phyloP scores from a whole-genome alignment of 345 rosid species.

The Murraya paniculata region DNA sequence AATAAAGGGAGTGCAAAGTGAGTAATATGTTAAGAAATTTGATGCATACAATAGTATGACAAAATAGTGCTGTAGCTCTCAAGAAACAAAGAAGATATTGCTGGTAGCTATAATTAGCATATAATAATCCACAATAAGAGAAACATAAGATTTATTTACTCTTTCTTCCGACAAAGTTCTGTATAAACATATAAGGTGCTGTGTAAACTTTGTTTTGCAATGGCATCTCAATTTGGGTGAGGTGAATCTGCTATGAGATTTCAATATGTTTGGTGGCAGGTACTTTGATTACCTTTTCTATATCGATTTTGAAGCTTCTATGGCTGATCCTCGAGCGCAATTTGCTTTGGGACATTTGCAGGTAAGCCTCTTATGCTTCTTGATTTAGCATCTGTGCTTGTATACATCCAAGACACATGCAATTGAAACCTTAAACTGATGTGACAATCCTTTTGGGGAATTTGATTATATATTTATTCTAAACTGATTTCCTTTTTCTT shows the following conservation, averaged over 20 bases:
- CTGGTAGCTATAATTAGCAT: neutral
- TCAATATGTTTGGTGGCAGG: constrained; percentile 41
- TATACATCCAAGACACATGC: neutral
- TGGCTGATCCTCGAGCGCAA: constrained; percentile 89
- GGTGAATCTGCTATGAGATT: neutral
- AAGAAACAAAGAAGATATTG: neutral
- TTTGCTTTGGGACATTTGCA: constrained; percentile 73
- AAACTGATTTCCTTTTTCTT: neutral
- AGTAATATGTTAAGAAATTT: constrained; percentile 18
- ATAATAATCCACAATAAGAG: neutral
- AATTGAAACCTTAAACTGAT: neutral
- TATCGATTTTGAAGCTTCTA: constrained; percentile 89
- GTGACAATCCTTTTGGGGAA: neutral
- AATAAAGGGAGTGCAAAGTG: constrained; percentile 79
- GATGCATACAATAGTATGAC: neutral
- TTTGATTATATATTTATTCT: neutral
- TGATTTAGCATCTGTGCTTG: neutral
- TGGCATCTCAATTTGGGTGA: neutral
- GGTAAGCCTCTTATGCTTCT: constrained; percentile 37
- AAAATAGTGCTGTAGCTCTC: neutral
- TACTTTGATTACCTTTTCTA: constrained; percentile 90
- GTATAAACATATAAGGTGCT: neutral
- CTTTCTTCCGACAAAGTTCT: neutral
- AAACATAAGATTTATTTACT: neutral
- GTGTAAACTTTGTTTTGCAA: neutral